Conservation (phyloP, 441 rosid species). For the Geranium incanum region DNA sequence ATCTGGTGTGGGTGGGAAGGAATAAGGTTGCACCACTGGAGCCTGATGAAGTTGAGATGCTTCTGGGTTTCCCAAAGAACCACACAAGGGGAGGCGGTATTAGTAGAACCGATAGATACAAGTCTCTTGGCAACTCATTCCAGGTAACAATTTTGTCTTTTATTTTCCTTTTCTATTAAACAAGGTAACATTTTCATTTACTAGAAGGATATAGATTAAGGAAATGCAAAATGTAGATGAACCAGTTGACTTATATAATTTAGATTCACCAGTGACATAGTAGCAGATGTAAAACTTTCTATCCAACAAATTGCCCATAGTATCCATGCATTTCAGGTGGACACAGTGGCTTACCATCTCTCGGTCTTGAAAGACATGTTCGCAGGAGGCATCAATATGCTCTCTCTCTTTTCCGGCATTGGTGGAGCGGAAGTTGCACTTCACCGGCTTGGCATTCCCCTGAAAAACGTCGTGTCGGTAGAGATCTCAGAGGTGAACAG, state of each 20-base stretch:
- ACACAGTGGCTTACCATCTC: slow-evolving; percentile 86
- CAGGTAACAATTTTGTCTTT: slow-evolving; percentile 35
- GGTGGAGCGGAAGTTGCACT: slow-evolving; percentile 94
- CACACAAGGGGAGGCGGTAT: slow-evolving; percentile 92
- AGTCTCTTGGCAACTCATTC: slow-evolving; percentile 85
- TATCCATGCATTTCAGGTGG: slow-evolving; percentile 40
- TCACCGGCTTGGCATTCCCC: slow-evolving; percentile 53
- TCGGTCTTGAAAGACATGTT: slow-evolving; percentile 57
- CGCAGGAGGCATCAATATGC: slow-evolving; percentile 65
- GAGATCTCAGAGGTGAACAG: slow-evolving; percentile 65
- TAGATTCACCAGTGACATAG: background rate
- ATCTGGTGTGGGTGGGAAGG: slow-evolving; percentile 84
- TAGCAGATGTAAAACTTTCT: background rate
- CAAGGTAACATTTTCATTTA: background rate
- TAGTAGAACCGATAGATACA: slow-evolving; percentile 67
- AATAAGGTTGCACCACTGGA: slow-evolving; percentile 84
- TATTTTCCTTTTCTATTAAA: background rate
- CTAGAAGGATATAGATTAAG: background rate
- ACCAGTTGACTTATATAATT: background rate
- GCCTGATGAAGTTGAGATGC: slow-evolving; percentile 80
- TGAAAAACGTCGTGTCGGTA: slow-evolving; percentile 67
- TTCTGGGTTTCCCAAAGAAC: slow-evolving; percentile 77
- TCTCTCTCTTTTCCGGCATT: slow-evolving; percentile 86
- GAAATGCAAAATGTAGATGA: background rate
- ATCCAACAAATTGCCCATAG: background rate